Evolutionary conservation across 1,284 basidiomycete species (phyloP).

Genomic region (Ganoderma resinaceum): DNA sequence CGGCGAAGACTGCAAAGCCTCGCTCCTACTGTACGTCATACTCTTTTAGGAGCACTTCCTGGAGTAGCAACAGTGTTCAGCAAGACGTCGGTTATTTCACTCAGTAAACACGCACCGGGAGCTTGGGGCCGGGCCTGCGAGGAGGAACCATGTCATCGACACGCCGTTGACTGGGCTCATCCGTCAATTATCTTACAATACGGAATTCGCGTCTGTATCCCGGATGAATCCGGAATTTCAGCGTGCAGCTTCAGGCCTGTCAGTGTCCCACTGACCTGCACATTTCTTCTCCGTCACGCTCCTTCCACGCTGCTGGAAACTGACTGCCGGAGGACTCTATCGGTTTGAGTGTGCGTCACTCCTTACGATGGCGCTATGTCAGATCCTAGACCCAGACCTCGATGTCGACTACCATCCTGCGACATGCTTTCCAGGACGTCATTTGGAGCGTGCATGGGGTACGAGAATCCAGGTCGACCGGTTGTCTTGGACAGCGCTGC

Average conservation of each 20-base stretch:
- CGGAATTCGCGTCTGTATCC: background rate
- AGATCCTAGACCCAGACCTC: background rate
- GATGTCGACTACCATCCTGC: background rate
- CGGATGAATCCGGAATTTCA: background rate
- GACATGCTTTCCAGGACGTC: background rate
- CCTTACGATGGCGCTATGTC: background rate
- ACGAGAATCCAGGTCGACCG: background rate
- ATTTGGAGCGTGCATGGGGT: background rate
- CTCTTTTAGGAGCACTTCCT: background rate
- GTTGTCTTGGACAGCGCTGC: background rate
- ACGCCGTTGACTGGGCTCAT: background rate
- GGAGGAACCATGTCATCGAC: background rate
- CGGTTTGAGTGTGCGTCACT: background rate
- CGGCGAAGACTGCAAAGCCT: background rate
- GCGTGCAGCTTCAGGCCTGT: background rate
- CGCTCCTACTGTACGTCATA: background rate
- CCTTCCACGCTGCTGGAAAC: background rate
- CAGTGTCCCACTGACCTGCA: background rate
- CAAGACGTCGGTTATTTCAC: background rate
- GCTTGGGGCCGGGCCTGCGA: background rate
- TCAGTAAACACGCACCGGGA: background rate
- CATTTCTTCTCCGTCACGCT: background rate
- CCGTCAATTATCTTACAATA: background rate
- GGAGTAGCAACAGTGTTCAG: background rate
- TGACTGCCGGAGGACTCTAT: background rate